Evolutionary conservation across 2,329 filamentous ascomycete genomes (phyloP).

Genomic region (Pseudocercospora pini-densiflorae): DNA sequence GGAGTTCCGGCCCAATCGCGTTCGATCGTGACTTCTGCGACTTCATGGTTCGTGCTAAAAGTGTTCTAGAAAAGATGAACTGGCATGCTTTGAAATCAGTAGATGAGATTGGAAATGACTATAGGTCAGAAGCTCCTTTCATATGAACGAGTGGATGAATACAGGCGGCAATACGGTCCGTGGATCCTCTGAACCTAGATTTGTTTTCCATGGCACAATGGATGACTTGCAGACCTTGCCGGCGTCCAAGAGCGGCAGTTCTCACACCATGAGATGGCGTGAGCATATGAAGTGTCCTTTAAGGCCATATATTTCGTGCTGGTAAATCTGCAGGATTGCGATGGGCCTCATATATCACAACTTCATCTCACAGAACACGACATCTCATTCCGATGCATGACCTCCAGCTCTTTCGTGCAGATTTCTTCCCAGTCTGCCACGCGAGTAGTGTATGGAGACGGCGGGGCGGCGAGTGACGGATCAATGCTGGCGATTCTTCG

Average conservation of each 20-base stretch:
- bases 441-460: neutral
- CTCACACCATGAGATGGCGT: too few relatives aligned
- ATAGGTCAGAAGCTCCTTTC: neutral
- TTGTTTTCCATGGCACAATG: neutral
- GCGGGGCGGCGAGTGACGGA: neutral
- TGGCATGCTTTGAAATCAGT: neutral
- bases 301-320: neutral
- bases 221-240: neutral
- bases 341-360: neutral
- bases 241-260: neutral
- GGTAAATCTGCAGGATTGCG: neutral
- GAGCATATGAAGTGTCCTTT: neutral
- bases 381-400: too few relatives aligned
- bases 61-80: neutral
- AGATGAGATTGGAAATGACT: neutral
- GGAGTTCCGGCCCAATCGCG: constrained; percentile 26
- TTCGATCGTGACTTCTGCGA: constrained; percentile 8
- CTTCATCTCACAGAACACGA: too few relatives aligned
- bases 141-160: neutral
- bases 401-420: neutral
- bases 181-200: neutral
- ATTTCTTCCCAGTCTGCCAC: neutral
- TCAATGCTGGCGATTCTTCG: neutral
- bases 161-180: neutral
- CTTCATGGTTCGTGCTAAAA: neutral